Conservation (phyloP, 805 yeast species). For the Schwanniomyces occidentalis region DNA sequence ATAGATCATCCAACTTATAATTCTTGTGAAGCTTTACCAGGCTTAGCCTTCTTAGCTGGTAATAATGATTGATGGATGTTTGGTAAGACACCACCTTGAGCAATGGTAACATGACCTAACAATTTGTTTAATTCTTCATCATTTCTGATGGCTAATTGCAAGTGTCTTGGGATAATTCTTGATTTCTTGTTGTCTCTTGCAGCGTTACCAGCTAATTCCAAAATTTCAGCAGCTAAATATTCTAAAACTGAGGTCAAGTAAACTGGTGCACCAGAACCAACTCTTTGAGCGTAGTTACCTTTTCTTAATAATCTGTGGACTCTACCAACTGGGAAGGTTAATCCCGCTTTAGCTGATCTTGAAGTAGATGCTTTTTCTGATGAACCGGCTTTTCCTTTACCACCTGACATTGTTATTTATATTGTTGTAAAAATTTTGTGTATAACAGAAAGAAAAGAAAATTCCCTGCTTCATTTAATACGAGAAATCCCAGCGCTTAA, state of each 20-base stretch:
- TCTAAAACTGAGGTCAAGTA: conserved; percentile 96
- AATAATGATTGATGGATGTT: conserved; percentile 92
- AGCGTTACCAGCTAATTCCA: conserved; percentile 98
- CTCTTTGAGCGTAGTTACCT: conserved; percentile 98
- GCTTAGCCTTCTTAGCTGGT: conserved; percentile 70
- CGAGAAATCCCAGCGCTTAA: conserved; percentile 2
- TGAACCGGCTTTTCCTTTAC: conserved; percentile 91
- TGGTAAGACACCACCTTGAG: conserved; percentile 99
- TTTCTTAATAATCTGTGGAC: conserved; percentile 95
- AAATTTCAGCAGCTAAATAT: conserved; percentile 95
- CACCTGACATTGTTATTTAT: conserved; percentile 66
- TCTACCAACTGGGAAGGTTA: conserved; percentile 99
- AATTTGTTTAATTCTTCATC: conserved; percentile 98
- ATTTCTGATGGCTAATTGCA: conserved; percentile 97
- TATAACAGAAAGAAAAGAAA: conserved; percentile 1
- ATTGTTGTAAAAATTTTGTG: conserved; percentile 4
- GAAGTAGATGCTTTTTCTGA: conserved; percentile 95
- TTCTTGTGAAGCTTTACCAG: conserved; percentile 66
- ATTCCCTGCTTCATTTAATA: too few species aligned
- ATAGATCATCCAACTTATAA: conserved; percentile 36
- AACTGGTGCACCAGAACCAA: conserved; percentile 99
- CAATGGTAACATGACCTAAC: conserved; percentile 89
- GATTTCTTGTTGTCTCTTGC: conserved; percentile 99
- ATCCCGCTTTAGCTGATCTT: conserved; percentile 98
- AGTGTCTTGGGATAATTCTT: conserved; percentile 98